phyloP scores from a whole-genome alignment of 768 basidiomycete species.

The Tulasnella sp. region DNA sequence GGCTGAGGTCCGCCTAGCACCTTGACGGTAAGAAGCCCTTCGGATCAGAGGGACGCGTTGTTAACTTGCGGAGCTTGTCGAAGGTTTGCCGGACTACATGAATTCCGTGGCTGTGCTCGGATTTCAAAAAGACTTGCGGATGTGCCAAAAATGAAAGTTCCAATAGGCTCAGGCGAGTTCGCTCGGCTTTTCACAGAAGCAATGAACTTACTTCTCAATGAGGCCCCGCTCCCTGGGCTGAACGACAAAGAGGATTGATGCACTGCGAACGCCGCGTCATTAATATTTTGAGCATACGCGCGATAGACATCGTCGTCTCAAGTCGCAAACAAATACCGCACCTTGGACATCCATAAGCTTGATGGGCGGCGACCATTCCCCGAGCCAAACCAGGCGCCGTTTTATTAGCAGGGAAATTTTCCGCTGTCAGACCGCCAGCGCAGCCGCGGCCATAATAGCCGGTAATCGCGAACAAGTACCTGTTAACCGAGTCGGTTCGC shows the following conservation, averaged over 20 bases:
- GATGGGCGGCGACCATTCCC: constrained; percentile 77
- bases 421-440: constrained; percentile 46
- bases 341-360: constrained; percentile 59
- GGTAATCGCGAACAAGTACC: constrained; percentile 64
- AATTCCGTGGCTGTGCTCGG: constrained; percentile 59
- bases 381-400: constrained; percentile 64
- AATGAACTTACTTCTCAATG: constrained; percentile 58
- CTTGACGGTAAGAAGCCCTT: constrained; percentile 33
- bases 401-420: constrained; percentile 68
- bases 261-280: constrained; percentile 35
- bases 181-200: background rate
- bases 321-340: constrained; percentile 35
- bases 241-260: constrained; percentile 78
- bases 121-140: constrained; percentile 4
- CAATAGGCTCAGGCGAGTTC: background rate
- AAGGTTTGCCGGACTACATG: constrained; percentile 73
- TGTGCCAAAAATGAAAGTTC: constrained; percentile 1
- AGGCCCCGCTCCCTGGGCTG: constrained; percentile 86
- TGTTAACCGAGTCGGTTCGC: constrained; percentile 34
- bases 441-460: constrained; percentile 60
- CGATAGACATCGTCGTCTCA: background rate
- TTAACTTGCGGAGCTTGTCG: constrained; percentile 56
- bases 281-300: constrained; percentile 4
- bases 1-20: constrained; percentile 38
- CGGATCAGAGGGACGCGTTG: constrained; percentile 48